Evolutionary conservation across 176 grass and related monocot genomes (phyloP).

Genomic region (Eragrostis nindensis): DNA sequence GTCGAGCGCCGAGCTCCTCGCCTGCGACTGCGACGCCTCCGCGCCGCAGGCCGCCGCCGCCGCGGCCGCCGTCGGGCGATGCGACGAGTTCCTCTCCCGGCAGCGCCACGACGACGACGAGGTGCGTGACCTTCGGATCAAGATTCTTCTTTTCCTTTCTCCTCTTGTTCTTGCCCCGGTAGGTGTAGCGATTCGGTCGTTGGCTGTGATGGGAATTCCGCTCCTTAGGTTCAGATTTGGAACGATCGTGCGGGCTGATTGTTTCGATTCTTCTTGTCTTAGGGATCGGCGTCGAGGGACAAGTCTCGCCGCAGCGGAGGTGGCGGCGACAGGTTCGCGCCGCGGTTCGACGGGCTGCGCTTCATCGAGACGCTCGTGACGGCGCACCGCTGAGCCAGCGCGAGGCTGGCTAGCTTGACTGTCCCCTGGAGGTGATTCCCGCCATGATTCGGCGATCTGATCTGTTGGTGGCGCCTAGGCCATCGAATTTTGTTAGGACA

Average conservation of each 20-base stretch:
- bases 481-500: conserved; percentile 48
- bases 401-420: background rate
- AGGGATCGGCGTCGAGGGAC: conserved; percentile 27
- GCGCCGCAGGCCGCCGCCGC: background rate
- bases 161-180: background rate
- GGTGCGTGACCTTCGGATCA: conserved; percentile 4
- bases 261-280: background rate
- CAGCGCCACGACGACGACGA: conserved; percentile 19
- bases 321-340: conserved; percentile 37
- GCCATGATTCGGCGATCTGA: conserved; percentile 46
- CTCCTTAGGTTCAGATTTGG: background rate
- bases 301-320: background rate
- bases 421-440: background rate
- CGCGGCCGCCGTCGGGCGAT: conserved; percentile 31
- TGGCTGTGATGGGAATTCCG: background rate
- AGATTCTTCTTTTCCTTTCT: too few species aligned
- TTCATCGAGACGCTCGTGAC: conserved; percentile 65
- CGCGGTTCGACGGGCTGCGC: conserved; percentile 60
- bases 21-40: conserved; percentile 37
- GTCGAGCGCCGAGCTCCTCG: conserved; percentile 49
- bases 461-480: conserved; percentile 11
- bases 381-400: conserved; percentile 49
- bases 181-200: background rate
- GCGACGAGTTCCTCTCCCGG: conserved; percentile 38
- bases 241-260: background rate